Evolutionary conservation across 768 basidiomycete genomes (phyloP).

Genomic region (Gymnopilus dilepis): DNA sequence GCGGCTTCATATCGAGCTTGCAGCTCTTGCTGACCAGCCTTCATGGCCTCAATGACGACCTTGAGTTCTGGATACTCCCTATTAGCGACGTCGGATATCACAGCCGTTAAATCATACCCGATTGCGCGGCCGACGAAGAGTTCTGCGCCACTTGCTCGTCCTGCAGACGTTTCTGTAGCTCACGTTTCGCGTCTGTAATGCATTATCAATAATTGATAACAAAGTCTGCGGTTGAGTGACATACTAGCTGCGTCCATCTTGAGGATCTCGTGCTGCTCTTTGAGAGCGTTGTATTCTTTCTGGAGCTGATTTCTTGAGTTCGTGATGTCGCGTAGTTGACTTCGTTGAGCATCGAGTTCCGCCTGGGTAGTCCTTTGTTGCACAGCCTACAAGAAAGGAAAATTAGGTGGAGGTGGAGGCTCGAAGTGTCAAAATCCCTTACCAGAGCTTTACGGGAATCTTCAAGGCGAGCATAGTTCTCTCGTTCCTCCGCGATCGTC

Average conservation of each 20-base stretch:
- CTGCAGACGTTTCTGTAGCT: conserved; percentile 62
- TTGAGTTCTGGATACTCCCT: conserved; percentile 52
- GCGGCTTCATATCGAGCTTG: conserved; percentile 67
- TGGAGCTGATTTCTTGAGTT: conserved; percentile 64
- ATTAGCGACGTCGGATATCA: neutral
- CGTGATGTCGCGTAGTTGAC: conserved; percentile 63
- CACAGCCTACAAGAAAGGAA: conserved; percentile 48
- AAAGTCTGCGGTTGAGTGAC: conserved; percentile 13
- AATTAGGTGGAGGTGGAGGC: conserved; percentile 1
- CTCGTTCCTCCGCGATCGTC: conserved; percentile 61
- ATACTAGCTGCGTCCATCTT: conserved; percentile 67
- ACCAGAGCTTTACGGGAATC: conserved; percentile 76
- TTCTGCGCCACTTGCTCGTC: conserved; percentile 66
- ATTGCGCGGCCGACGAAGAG: conserved; percentile 61
- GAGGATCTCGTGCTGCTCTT: conserved; percentile 60
- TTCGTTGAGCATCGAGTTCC: conserved; percentile 69
- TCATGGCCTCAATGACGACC: conserved; percentile 67
- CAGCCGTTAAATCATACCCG: conserved; percentile 44
- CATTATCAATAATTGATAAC: neutral
- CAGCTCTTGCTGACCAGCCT: conserved; percentile 63
- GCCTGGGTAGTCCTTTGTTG: conserved; percentile 68
- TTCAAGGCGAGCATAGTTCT: conserved; percentile 66
- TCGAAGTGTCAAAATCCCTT: conserved; percentile 28
- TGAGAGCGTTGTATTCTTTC: conserved; percentile 54
- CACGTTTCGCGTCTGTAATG: conserved; percentile 56